Evolutionary conservation across 1,284 basidiomycete genomes (phyloP).

Genomic region (Ganoderma meredithae): DNA sequence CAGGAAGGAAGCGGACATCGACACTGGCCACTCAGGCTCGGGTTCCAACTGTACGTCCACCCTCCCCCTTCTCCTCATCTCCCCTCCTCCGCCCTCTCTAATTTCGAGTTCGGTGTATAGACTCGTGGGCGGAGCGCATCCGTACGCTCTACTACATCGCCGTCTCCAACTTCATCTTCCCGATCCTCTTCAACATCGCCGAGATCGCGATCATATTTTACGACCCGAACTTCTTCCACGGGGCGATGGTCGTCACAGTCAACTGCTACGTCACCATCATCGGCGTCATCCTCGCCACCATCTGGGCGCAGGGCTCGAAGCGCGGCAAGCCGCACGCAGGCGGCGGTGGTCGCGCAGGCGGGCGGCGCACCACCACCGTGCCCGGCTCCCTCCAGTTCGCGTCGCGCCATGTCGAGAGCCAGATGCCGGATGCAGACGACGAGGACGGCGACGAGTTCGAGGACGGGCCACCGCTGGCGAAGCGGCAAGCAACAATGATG

Average conservation of each 20-base stretch:
- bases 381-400: not conserved
- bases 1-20: not conserved
- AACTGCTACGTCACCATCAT: constrained; percentile 11
- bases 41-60: not conserved
- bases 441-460: not conserved
- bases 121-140: constrained; percentile 11
- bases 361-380: not conserved
- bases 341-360: not conserved
- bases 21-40: not conserved
- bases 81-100: not conserved
- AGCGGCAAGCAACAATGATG: not conserved
- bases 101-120: not conserved
- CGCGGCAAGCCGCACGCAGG: not conserved
- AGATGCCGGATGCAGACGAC: not conserved
- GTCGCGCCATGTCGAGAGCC: not conserved
- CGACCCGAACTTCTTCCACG: constrained; percentile 19
- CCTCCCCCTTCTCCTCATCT: not conserved
- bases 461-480: not conserved
- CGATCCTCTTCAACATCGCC: constrained; percentile 38
- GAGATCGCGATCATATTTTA: constrained; percentile 33
- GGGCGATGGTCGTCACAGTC: constrained; percentile 5
- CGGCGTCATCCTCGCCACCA: constrained; percentile 8
- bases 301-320: constrained; percentile 2
- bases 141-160: constrained; percentile 41
- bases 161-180: constrained; percentile 41